Conservation (phyloP, 192 early-diverging fungal species). For the Coemansia sp. region DNA sequence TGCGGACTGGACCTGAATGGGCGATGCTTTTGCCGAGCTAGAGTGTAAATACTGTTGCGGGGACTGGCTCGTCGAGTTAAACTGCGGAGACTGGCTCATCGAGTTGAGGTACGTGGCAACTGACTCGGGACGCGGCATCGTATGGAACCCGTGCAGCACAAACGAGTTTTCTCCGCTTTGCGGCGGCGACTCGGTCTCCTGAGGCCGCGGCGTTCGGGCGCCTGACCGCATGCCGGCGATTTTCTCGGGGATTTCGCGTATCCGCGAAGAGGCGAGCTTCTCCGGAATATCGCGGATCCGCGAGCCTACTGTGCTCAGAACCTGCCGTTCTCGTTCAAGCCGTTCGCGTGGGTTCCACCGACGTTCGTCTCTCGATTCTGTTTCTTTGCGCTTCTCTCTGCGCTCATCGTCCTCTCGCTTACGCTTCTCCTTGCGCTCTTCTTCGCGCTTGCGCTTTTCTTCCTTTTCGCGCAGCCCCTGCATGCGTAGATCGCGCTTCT, state of each 20-base stretch:
- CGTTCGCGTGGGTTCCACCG: conserved; percentile 12
- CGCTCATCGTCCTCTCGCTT: conserved; percentile 5
- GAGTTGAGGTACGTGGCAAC: conserved; percentile 20
- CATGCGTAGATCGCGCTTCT: conserved; percentile 43
- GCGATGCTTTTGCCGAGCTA: neutral
- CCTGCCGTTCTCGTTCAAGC: neutral
- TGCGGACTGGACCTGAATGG: conserved; percentile 13
- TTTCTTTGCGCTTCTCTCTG: neutral
- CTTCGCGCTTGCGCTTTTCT: conserved; percentile 14
- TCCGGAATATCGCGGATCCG: conserved; percentile 32
- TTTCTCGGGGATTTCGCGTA: conserved; percentile 30
- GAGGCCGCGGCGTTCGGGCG: conserved; percentile 2
- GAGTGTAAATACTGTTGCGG: neutral
- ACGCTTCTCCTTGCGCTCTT: conserved; percentile 18
- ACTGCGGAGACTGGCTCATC: conserved; percentile 11
- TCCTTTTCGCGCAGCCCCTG: conserved; percentile 22
- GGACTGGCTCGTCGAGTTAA: conserved; percentile 13
- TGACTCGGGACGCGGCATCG: conserved; percentile 35
- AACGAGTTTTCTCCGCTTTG: conserved; percentile 13
- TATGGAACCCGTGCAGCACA: conserved; percentile 40
- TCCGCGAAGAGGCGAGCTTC: conserved; percentile 6
- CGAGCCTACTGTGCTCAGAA: conserved; percentile 16
- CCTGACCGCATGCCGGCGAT: conserved; percentile 17
- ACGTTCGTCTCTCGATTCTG: neutral
- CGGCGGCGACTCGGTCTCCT: neutral